phyloP scores from a whole-genome alignment of 257 asterid genomes.

The Verbascum thapsus region DNA sequence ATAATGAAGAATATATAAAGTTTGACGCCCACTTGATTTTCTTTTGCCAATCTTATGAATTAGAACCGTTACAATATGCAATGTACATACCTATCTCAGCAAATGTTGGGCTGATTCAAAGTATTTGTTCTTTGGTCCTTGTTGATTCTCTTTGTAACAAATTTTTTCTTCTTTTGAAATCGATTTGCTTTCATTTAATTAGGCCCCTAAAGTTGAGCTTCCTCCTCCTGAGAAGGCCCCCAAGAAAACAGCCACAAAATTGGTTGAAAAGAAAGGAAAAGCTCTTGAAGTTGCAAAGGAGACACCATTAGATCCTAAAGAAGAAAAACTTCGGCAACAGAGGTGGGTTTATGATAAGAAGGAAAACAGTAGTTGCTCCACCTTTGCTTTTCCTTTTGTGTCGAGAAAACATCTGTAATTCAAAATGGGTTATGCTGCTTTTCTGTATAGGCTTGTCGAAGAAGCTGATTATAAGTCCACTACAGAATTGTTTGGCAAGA shows the following conservation, averaged over 20 bases:
- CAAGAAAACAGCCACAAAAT: slow-evolving; percentile 46
- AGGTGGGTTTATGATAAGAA: slow-evolving; percentile 42
- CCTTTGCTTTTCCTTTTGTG: no score
- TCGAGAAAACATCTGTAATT: background rate
- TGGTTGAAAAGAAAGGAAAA: slow-evolving; percentile 51
- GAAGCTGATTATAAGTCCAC: slow-evolving; percentile 80
- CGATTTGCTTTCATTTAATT: slow-evolving; percentile 14
- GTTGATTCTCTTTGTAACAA: background rate
- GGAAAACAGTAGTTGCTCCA: no score
- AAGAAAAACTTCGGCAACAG: slow-evolving; percentile 68
- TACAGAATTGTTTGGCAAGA: slow-evolving; percentile 58
- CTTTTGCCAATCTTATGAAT: background rate
- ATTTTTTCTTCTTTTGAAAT: background rate
- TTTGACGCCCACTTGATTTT: no score
- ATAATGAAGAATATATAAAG: no score
- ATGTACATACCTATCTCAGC: no score
- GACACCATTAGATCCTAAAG: slow-evolving; percentile 56
- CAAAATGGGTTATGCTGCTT: background rate
- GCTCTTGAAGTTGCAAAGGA: slow-evolving; percentile 39
- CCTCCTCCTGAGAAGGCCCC: slow-evolving; percentile 47
- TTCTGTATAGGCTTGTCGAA: slow-evolving; percentile 67
- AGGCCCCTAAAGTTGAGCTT: slow-evolving; percentile 55
- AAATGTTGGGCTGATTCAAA: no score
- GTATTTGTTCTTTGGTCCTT: no score
- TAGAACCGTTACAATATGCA: no score